A percentile compares a stretch with the other conserved stretches of the same genome.
These are phyloP conservation scores for Amoeboaphelidium protococcarum DNA, from an alignment of 371 early-diverging fungal species.

Conservation along the genomic window DNA sequence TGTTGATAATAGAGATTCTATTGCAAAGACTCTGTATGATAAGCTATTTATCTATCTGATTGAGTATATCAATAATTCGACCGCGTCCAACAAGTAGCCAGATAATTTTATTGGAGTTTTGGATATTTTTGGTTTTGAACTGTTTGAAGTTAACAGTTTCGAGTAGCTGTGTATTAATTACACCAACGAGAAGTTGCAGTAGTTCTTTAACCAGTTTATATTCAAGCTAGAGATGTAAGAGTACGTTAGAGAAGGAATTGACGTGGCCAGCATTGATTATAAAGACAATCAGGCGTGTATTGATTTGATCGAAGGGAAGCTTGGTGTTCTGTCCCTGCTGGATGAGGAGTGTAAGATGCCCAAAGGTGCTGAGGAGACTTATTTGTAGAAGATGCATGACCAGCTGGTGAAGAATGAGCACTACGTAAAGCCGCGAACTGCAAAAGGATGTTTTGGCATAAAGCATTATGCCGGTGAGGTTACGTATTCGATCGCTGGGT, in stretches of 20 bases:
- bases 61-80: conserved; percentile 43
- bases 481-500: conserved; percentile 69
- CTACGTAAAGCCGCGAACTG: conserved; percentile 61
- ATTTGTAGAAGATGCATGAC: conserved; percentile 54
- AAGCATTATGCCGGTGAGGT: conserved; percentile 80
- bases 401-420: conserved; percentile 20
- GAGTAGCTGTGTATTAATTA: conserved; percentile 99
- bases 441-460: conserved; percentile 46
- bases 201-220: conserved; percentile 79
- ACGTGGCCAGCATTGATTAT: conserved; percentile 65
- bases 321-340: conserved; percentile 83
- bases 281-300: conserved; percentile 99
- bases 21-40: conserved; percentile 80
- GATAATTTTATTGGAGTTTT: conserved; percentile 70
- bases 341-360: conserved; percentile 90
- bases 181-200: conserved; percentile 92
- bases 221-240: conserved; percentile 88
- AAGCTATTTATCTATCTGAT: conserved; percentile 84
- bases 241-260: conserved; percentile 76
- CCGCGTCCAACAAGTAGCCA: conserved; percentile 25
- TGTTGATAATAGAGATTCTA: conserved; percentile 55
- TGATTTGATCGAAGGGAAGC: conserved; percentile 83
- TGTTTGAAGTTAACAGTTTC: conserved; percentile 91
- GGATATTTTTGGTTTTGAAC: conserved; percentile 91
- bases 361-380: conserved; percentile 53